These are phyloP conservation scores for Tripterygium wilfordii DNA, from an alignment of 177 flowering plant species.

Conservation along the genomic window DNA sequence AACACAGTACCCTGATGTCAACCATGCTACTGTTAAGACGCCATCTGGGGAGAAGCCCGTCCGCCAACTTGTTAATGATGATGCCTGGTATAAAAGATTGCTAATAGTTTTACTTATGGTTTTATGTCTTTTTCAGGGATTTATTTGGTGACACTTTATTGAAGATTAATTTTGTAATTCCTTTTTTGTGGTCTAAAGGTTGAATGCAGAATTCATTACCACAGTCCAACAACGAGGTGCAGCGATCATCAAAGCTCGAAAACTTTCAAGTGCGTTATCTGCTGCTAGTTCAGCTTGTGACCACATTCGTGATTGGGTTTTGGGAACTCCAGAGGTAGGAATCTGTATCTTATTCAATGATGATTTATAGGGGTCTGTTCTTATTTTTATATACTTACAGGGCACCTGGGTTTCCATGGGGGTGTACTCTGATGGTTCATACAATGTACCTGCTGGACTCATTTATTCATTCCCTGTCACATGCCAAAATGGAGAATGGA, in stretches of 20 bases:
- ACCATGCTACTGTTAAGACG: constrained; percentile 76
- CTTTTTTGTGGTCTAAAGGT: constrained; percentile 35
- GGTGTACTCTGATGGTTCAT: constrained; percentile 95
- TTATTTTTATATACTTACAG: constrained; percentile 21
- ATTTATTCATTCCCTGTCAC: constrained; percentile 96
- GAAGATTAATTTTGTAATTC: neutral
- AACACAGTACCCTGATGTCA: constrained; percentile 84
- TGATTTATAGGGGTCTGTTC: neutral
- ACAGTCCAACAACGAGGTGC: constrained; percentile 98
- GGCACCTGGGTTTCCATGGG: constrained; percentile 99
- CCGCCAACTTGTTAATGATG: constrained; percentile 72
- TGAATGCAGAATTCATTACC: constrained; percentile 72
- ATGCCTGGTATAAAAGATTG: constrained; percentile 77
- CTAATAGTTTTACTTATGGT: neutral
- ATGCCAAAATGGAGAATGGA: constrained; percentile 82
- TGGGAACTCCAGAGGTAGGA: constrained; percentile 91
- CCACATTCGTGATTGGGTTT: constrained; percentile 97
- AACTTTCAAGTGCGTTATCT: constrained; percentile 94
- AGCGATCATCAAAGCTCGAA: constrained; percentile 94
- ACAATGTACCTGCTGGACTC: constrained; percentile 86
- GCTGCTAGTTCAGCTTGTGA: constrained; percentile 99
- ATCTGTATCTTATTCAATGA: neutral
- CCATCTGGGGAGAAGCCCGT: constrained; percentile 78
- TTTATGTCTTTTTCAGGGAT: neutral
- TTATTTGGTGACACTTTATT: neutral